phyloP scores from a whole-genome alignment of 805 yeast genomes.

The Nematodospora valgi region DNA sequence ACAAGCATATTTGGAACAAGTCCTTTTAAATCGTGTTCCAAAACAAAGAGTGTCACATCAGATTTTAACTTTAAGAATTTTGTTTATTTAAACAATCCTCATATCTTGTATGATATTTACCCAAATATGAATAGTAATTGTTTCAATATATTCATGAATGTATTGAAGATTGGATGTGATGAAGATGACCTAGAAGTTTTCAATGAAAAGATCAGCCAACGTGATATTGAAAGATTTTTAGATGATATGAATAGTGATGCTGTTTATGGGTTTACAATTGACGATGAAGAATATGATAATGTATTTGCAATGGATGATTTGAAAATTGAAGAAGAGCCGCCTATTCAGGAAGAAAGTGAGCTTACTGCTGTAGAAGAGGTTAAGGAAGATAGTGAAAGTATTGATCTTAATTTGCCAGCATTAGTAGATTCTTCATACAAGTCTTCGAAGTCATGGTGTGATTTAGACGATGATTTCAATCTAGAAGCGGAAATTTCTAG shows the following conservation, averaged over 20 bases:
- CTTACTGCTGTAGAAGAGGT: not conserved
- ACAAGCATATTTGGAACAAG: slow-evolving; percentile 50
- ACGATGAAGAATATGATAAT: slow-evolving; percentile 12
- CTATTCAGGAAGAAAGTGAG: not conserved
- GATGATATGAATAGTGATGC: slow-evolving; percentile 23
- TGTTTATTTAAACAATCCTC: slow-evolving; percentile 31
- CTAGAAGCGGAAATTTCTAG: slow-evolving; percentile 7
- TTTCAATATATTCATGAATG: slow-evolving; percentile 39
- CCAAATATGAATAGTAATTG: slow-evolving; percentile 43
- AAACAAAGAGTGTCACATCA: slow-evolving; percentile 16
- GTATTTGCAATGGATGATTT: slow-evolving; percentile 35
- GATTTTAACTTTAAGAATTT: slow-evolving; percentile 46
- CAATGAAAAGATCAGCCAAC: slow-evolving; percentile 19
- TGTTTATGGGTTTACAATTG: slow-evolving; percentile 33
- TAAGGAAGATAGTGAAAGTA: slow-evolving; percentile 1
- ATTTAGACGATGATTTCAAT: slow-evolving; percentile 22
- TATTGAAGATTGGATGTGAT: slow-evolving; percentile 35
- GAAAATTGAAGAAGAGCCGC: not conserved
- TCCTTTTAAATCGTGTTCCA: slow-evolving; percentile 42
- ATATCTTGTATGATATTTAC: slow-evolving; percentile 47
- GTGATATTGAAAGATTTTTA: slow-evolving; percentile 37
- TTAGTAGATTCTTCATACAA: slow-evolving; percentile 29
- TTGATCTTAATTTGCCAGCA: slow-evolving; percentile 18
- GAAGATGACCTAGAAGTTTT: slow-evolving; percentile 28
- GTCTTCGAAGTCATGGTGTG: slow-evolving; percentile 32